Conservation (phyloP, 1,139 yeast species). For the Candida sp. region DNA sequence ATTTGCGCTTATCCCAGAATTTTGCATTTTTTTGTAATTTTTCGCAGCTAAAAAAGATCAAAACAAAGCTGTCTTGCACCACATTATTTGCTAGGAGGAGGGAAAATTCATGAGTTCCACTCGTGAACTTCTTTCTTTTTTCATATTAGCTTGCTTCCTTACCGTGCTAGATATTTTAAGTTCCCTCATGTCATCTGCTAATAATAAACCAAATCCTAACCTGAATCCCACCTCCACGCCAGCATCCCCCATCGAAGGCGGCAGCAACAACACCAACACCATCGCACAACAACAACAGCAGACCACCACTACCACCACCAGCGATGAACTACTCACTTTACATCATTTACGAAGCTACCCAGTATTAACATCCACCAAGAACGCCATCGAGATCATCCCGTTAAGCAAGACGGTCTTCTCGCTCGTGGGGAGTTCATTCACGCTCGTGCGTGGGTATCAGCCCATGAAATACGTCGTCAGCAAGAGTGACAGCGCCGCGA, state of each 20-base stretch:
- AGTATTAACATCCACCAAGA: constrained; percentile 22
- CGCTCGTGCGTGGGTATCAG: constrained; percentile 23
- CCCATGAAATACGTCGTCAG: constrained; percentile 30
- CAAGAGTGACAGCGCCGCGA: constrained; percentile 32
- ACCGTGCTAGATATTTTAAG: constrained; percentile 16
- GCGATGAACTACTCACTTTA: constrained; percentile 10
- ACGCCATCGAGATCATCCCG: constrained; percentile 23
- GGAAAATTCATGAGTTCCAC: constrained; percentile 11
- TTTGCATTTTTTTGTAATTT: constrained; percentile 5
- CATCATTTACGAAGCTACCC: constrained; percentile 30
- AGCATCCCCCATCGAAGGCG: constrained; percentile 3
- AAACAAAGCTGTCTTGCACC: background rate
- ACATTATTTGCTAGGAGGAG: constrained; percentile 2
- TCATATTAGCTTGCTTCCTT: constrained; percentile 16
- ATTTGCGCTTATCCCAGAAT: background rate
- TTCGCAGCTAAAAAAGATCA: constrained; percentile 4
- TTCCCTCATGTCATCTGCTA: constrained; percentile 11
- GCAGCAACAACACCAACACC: background rate
- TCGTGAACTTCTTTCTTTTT: constrained; percentile 16
- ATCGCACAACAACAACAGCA: background rate
- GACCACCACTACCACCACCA: background rate
- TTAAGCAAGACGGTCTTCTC: constrained; percentile 17
- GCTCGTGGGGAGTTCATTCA: constrained; percentile 13
- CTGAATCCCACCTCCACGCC: background rate
- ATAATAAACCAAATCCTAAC: constrained; percentile 3